Conservation (phyloP, 176 grass and related monocot genomes). For the Secale cereale region DNA sequence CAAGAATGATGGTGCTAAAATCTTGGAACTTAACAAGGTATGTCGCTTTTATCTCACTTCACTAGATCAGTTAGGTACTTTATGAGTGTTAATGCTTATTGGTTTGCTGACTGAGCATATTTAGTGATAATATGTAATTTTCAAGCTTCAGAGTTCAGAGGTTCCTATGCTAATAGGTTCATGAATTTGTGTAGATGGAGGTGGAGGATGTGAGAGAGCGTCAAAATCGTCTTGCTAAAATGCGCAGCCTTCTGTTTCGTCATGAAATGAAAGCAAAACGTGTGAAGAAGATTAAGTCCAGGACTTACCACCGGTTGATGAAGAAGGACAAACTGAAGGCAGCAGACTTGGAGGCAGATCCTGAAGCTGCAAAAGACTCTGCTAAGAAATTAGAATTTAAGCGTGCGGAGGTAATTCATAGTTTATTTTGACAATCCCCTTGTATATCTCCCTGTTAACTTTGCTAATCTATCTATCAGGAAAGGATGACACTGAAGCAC, state of each 20-base stretch:
- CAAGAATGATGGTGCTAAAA: slow-evolving; percentile 83
- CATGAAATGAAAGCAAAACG: slow-evolving; percentile 94
- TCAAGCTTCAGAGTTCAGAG: not conserved
- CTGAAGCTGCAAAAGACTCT: slow-evolving; percentile 66
- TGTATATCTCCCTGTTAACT: not conserved
- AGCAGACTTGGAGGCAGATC: slow-evolving; percentile 65
- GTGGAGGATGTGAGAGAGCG: slow-evolving; percentile 70
- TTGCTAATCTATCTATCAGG: slow-evolving; percentile 42
- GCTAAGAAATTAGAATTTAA: slow-evolving; percentile 84
- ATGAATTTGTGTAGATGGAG: slow-evolving; percentile 58
- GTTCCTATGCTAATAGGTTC: slow-evolving; percentile 1
- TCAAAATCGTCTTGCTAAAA: slow-evolving; percentile 87
- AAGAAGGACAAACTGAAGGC: slow-evolving; percentile 79
- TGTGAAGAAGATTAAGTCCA: slow-evolving; percentile 97
- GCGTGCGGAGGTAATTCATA: slow-evolving; percentile 68
- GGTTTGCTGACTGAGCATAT: not conserved
- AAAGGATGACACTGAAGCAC: slow-evolving; percentile 88
- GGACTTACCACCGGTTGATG: slow-evolving; percentile 87
- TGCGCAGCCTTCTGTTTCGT: slow-evolving; percentile 94
- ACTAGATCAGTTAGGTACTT: not conserved
- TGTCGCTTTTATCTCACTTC: not conserved
- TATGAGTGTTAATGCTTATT: not conserved
- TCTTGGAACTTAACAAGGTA: slow-evolving; percentile 95
- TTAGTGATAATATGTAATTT: slow-evolving; percentile 11
- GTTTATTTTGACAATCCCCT: slow-evolving; percentile 14